phyloP scores from a whole-genome alignment of 306 rosid genomes.

The Medicago ruthenica region DNA sequence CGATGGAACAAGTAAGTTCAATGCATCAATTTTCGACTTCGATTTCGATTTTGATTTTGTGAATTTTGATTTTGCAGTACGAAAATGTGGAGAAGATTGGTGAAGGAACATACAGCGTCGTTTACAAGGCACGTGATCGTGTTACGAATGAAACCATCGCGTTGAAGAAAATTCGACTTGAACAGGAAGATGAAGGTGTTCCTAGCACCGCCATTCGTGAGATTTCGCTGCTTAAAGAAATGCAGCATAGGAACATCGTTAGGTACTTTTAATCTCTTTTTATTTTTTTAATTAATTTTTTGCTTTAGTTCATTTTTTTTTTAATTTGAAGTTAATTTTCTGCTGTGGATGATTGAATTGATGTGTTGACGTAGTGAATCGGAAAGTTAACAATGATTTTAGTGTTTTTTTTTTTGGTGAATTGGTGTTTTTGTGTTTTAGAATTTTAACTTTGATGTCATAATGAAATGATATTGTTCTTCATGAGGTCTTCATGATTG shows the following conservation, averaged over 20 bases:
- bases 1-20: no score
- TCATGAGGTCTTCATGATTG: background rate
- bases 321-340: background rate
- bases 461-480: constrained; percentile 3
- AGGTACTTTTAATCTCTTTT: constrained; percentile 52
- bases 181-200: no score
- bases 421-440: constrained; percentile 32
- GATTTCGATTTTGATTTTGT: constrained; percentile 33
- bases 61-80: constrained; percentile 56
- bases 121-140: constrained; percentile 90
- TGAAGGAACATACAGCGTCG: constrained; percentile 92
- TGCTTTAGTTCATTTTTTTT: background rate
- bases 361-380: background rate
- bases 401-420: background rate
- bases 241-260: constrained; percentile 92
- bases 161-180: constrained; percentile 86
- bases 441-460: background rate
- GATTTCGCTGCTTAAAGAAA: constrained; percentile 87
- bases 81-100: constrained; percentile 95
- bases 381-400: constrained; percentile 1
- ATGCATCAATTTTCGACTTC: background rate
- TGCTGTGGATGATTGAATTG: constrained; percentile 12
- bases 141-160: constrained; percentile 81
- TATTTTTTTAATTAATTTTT: background rate
- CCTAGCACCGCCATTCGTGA: constrained; percentile 91